phyloP scores from a whole-genome alignment of 2,329 filamentous ascomycete species.

The Dothidotthia symphoricarpi region DNA sequence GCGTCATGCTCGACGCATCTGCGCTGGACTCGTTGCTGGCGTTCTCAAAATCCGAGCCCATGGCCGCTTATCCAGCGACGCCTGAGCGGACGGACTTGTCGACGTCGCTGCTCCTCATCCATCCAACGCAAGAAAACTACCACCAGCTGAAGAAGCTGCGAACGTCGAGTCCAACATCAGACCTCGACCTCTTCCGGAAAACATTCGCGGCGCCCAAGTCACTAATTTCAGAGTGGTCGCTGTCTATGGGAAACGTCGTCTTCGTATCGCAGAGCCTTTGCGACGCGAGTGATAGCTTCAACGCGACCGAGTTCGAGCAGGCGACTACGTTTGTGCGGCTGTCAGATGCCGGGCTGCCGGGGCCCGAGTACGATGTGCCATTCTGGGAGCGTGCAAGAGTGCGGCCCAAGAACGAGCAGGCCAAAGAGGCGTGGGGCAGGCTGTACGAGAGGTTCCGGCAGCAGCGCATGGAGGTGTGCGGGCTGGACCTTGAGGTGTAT shows the following conservation, averaged over 20 bases:
- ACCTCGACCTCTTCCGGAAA: slow-evolving; percentile 36
- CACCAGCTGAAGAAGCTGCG: slow-evolving; percentile 33
- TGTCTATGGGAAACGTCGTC: slow-evolving; percentile 40
- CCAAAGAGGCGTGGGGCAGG: slow-evolving; percentile 50
- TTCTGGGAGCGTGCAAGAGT: slow-evolving; percentile 43
- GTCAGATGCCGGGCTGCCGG: slow-evolving; percentile 49
- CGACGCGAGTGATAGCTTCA: slow-evolving; percentile 40
- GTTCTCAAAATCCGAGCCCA: slow-evolving; percentile 39
- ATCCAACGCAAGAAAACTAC: slow-evolving; percentile 36
- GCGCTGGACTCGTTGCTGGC: slow-evolving; percentile 47
- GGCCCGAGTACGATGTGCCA: slow-evolving; percentile 53
- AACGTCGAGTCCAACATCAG: slow-evolving; percentile 22
- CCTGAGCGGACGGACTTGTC: slow-evolving; percentile 32
- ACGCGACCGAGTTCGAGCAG: slow-evolving; percentile 45
- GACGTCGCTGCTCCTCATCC: slow-evolving; percentile 41
- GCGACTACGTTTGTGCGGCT: slow-evolving; percentile 49
- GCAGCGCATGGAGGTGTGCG: slow-evolving; percentile 53
- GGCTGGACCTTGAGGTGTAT: slow-evolving; percentile 52
- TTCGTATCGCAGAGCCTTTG: slow-evolving; percentile 38
- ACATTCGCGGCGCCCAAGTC: slow-evolving; percentile 32
- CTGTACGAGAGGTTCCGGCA: slow-evolving; percentile 52
- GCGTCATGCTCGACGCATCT: slow-evolving; percentile 48
- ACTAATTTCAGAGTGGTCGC: slow-evolving; percentile 41
- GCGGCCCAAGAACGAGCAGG: slow-evolving; percentile 47
- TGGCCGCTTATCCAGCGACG: slow-evolving; percentile 38